A percentile compares a stretch with the other conserved stretches of the same genome.
Conservation (phyloP, 139 green algal species). For the Tetradesmus lagerheimii region DNA sequence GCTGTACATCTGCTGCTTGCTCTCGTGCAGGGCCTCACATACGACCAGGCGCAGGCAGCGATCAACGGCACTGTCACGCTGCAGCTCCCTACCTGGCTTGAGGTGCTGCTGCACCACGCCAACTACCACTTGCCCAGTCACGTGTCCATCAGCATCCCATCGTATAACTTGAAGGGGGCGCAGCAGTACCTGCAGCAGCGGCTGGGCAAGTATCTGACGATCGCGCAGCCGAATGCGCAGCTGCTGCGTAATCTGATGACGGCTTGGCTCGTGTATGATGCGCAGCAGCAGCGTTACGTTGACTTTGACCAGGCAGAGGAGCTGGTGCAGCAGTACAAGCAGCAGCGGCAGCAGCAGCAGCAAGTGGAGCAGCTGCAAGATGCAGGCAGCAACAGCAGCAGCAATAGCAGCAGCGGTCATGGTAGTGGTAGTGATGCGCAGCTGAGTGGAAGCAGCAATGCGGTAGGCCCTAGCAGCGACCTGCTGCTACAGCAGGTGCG, state of each 20-base stretch:
- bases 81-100: constrained; percentile 59
- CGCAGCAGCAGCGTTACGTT: constrained; percentile 36
- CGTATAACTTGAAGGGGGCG: constrained; percentile 18
- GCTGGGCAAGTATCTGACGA: constrained; percentile 60
- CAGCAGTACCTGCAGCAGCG: constrained; percentile 43
- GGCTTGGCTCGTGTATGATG: constrained; percentile 66
- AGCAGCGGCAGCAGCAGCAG: constrained; percentile 29
- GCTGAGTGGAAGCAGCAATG: background rate
- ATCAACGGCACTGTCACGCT: constrained; percentile 64
- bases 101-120: constrained; percentile 65
- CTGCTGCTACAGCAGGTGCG: background rate
- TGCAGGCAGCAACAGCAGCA: background rate
- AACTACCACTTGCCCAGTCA: constrained; percentile 66
- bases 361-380: background rate
- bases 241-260: constrained; percentile 65
- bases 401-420: background rate
- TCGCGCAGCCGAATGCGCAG: constrained; percentile 41
- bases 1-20: background rate
- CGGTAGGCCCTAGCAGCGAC: background rate
- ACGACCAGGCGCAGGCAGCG: constrained; percentile 55
- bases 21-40: constrained; percentile 1
- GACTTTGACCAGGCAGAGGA: constrained; percentile 46
- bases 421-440: background rate
- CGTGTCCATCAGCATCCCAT: constrained; percentile 44
- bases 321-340: constrained; percentile 7